Evolutionary conservation across 306 rosid species (phyloP).

Genomic region (Begonia masoniana): DNA sequence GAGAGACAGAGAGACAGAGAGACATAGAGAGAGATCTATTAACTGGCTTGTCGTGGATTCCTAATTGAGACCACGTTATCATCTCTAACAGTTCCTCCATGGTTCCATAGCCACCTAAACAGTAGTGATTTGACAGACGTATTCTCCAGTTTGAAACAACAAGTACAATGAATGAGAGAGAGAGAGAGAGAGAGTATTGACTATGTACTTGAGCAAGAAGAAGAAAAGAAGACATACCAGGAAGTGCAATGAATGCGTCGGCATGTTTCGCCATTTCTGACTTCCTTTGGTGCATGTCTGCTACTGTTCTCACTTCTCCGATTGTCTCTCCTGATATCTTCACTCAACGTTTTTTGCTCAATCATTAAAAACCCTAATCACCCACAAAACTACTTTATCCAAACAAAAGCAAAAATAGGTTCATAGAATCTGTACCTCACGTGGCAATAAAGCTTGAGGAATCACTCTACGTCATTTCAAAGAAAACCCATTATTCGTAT

Average conservation of each 20-base stretch:
- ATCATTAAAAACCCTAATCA: not conserved
- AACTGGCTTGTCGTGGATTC: slow-evolving; percentile 28
- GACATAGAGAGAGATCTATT: not conserved
- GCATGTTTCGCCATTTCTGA: slow-evolving; percentile 56
- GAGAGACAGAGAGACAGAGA: not conserved
- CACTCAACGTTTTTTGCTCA: slow-evolving; percentile 13
- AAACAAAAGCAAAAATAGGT: not conserved
- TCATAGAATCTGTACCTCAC: slow-evolving; percentile 32
- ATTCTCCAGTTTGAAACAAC: not conserved
- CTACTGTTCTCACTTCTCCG: slow-evolving; percentile 45
- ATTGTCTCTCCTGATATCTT: slow-evolving; percentile 45
- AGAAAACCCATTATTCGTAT: not conserved
- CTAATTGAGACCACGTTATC: slow-evolving; percentile 25
- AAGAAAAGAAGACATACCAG: slow-evolving; percentile 19
- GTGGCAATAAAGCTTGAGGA: slow-evolving; percentile 43
- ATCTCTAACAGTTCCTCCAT: slow-evolving; percentile 22
- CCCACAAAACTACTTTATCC: too few relatives aligned
- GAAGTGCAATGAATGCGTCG: slow-evolving; percentile 63
- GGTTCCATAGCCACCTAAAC: slow-evolving; percentile 24
- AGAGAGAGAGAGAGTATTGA: not conserved
- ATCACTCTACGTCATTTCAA: slow-evolving; percentile 27
- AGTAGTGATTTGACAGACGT: too few relatives aligned
- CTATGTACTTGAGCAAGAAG: not conserved
- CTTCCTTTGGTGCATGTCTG: slow-evolving; percentile 56
- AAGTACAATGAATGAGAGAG: not conserved